A percentile compares a stretch with the other conserved stretches of the same genome.
Evolutionary conservation across 2,329 filamentous ascomycete genomes (phyloP).

Genomic region (Delphinella strobiligena): DNA sequence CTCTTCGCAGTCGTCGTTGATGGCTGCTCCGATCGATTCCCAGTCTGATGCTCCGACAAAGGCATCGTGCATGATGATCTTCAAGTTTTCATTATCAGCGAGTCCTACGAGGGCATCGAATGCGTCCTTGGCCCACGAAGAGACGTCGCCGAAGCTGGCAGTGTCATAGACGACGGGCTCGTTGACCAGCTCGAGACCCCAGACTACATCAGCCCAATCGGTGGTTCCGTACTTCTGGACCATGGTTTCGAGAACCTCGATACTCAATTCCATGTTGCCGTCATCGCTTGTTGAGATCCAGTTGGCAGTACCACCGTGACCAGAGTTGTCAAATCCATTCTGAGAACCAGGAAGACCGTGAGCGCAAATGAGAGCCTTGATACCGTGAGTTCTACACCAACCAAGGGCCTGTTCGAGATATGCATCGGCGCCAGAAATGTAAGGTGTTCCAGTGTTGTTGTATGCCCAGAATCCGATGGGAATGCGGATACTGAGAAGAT

Average conservation of each 20-base stretch:
- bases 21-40: slow-evolving; percentile 48
- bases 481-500: slow-evolving; percentile 42
- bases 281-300: slow-evolving; percentile 33
- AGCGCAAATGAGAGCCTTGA: slow-evolving; percentile 47
- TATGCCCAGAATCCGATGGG: slow-evolving; percentile 51
- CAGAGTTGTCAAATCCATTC: slow-evolving; percentile 53
- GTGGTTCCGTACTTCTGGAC: slow-evolving; percentile 43
- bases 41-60: slow-evolving; percentile 40
- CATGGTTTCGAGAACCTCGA: slow-evolving; percentile 45
- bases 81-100: slow-evolving; percentile 16
- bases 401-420: slow-evolving; percentile 45
- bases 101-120: slow-evolving; percentile 27
- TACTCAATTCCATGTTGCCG: slow-evolving; percentile 35
- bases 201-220: slow-evolving; percentile 45
- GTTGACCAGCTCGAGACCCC: slow-evolving; percentile 45
- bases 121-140: slow-evolving; percentile 44
- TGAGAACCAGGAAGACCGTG: slow-evolving; percentile 45
- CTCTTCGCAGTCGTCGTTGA: slow-evolving; percentile 31
- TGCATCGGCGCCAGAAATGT: slow-evolving; percentile 37
- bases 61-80: slow-evolving; percentile 47
- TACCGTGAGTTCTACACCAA: slow-evolving; percentile 40
- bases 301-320: slow-evolving; percentile 31
- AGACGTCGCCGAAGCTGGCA: slow-evolving; percentile 31
- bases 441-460: slow-evolving; percentile 38
- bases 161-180: slow-evolving; percentile 38